A percentile compares a stretch with the other conserved stretches of the same genome.
These are phyloP conservation scores for Rhodomyrtus tomentosa DNA, from an alignment of 345 rosid species.

Conservation along the genomic window DNA sequence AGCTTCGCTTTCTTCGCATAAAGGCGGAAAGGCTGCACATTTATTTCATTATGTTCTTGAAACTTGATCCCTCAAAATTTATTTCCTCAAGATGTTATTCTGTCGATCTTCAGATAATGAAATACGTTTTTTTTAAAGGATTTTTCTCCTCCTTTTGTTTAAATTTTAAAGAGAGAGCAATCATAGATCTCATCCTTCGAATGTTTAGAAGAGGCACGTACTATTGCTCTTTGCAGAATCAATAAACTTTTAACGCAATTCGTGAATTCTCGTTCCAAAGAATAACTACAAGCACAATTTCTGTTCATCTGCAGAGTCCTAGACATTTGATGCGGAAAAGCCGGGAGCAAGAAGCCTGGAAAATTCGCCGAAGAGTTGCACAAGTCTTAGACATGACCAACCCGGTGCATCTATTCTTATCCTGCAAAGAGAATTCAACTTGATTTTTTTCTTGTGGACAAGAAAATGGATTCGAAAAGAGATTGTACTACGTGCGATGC, in stretches of 20 bases:
- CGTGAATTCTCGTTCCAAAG: neutral
- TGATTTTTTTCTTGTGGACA: neutral
- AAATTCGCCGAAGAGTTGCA: neutral
- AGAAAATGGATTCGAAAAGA: neutral
- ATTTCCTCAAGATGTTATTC: neutral
- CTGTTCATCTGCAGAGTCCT: neutral
- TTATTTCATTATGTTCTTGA: neutral
- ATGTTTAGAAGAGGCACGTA: neutral
- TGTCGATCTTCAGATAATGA: neutral
- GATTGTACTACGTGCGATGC: neutral
- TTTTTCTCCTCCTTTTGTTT: neutral
- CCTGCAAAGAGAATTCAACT: neutral
- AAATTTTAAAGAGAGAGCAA: neutral
- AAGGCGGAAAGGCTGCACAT: neutral
- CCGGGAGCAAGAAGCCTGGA: neutral
- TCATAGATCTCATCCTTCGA: neutral
- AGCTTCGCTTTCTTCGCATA: neutral
- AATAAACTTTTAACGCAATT: neutral
- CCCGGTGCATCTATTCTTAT: neutral
- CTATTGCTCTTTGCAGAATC: neutral
- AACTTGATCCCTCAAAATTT: neutral
- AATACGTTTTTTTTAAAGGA: neutral
- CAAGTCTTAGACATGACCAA: neutral
- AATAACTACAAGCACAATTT: neutral
- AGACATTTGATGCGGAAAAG: neutral